Evolutionary conservation across 192 early-diverging fungal species (phyloP), one percentile per base, ranked within the genome.

Genomic region (Haplosporangium gracile): DNA sequence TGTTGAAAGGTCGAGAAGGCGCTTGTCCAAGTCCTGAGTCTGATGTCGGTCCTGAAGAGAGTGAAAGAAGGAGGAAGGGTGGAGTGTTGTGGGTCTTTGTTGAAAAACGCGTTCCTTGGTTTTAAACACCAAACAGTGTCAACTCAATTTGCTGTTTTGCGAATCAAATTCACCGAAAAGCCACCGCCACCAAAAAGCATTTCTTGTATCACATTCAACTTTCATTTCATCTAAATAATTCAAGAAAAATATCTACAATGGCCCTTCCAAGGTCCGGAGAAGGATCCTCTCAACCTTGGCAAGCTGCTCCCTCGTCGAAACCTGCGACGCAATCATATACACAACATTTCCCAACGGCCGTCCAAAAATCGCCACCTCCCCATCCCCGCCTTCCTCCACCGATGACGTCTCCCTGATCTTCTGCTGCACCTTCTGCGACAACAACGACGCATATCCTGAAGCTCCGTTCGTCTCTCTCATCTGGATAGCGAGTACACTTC

Each of bases 291-390:
- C 92, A 20, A 91, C 83, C 77, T 89, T 81, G 20, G 74, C 77
- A 32, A 93, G 76, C 70, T 82, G 81, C 51, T 90, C 82, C 16
- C 76, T 69, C 0, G 87, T 88, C 13, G 91, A 90, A 7, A 90
- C 89, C 71, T 92, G 91, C 43, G 93, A 92, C 5, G 92, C 87
- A 89, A 96, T 95, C 70, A 96, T 78, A 74, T 96, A 96, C n/a
- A 96, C 85, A 3, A 96, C 92, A 78, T 96, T 95, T 0, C 95
- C 95, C 42, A 96, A 80, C 4, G 95, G 94, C 39, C 95, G 80
- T 55, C 92, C 91, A 88, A 91, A 95, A 26, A 96, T 88, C 22
- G 88, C 77, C 10, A 88, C 81, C 68, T 86, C 11, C 7, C 49
- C n/a, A 32, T 89, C 72, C 2, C 45, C 75, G 8, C 63, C 68